These are phyloP conservation scores for Tylopilus sp. DNA, from an alignment of 768 basidiomycete genomes.

Conservation along the genomic window DNA sequence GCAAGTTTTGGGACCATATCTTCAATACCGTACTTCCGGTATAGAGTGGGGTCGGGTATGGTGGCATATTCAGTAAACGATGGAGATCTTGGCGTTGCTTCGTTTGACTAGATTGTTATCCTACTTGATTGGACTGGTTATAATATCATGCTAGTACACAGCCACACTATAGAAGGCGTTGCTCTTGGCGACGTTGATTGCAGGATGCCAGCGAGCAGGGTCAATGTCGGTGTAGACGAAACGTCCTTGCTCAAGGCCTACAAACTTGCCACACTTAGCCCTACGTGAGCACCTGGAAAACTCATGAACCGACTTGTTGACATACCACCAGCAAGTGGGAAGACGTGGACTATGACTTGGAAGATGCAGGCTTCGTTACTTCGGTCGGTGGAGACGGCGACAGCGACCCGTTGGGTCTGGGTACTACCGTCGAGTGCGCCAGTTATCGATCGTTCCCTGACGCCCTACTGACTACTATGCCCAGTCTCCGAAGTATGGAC, in stretches of 20 bases:
- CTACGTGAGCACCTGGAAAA: slow-evolving; percentile 51
- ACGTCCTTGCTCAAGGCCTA: slow-evolving; percentile 84
- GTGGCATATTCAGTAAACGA: not conserved
- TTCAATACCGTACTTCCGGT: slow-evolving; percentile 80
- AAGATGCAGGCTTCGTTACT: slow-evolving; percentile 67
- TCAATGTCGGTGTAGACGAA: slow-evolving; percentile 75
- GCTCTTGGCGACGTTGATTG: not conserved
- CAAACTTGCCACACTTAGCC: slow-evolving; percentile 71
- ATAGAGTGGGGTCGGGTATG: slow-evolving; percentile 25
- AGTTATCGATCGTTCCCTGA: not conserved
- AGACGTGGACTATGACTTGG: slow-evolving; percentile 80
- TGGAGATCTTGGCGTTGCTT: slow-evolving; percentile 7
- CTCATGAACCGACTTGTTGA: slow-evolving; percentile 1
- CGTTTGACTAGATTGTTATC: not conserved
- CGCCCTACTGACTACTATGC: not conserved
- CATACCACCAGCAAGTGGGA: slow-evolving; percentile 71
- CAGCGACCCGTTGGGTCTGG: slow-evolving; percentile 78
- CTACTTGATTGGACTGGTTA: too few relatives aligned
- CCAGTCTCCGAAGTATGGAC: slow-evolving; percentile 64
- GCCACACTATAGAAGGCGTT: slow-evolving; percentile 10
- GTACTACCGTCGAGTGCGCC: slow-evolving; percentile 55
- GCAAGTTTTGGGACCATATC: slow-evolving; percentile 92
- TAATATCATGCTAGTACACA: not conserved
- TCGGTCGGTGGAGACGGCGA: slow-evolving; percentile 59
- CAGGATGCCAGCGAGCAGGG: slow-evolving; percentile 39